Percentiles rank a stretch among this genome's conserved stretches.
Evolutionary conservation across 768 basidiomycete species (phyloP).

Genomic region (Kwoniella botswanensis): DNA sequence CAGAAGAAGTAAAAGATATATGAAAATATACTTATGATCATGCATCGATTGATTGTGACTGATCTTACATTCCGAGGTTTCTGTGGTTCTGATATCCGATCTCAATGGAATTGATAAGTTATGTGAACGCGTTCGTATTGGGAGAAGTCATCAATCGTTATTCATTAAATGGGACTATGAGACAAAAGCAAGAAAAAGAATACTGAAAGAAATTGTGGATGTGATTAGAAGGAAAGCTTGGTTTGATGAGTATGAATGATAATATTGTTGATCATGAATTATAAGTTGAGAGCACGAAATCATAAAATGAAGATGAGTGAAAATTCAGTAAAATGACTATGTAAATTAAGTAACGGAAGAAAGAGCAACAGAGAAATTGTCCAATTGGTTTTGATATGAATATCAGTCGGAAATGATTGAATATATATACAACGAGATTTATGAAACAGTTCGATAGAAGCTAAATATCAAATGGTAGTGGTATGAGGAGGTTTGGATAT

Average conservation of each 20-base stretch:
- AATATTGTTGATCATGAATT: background rate
- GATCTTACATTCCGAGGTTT: background rate
- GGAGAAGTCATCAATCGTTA: background rate
- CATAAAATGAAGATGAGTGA: background rate
- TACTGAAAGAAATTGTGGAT: background rate
- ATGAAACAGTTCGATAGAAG: background rate
- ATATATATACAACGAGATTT: background rate
- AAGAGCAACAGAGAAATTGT: background rate
- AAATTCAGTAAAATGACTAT: background rate
- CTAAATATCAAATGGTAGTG: background rate
- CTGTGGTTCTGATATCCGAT: too few relatives aligned
- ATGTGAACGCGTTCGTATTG: too few relatives aligned
- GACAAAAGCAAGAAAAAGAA: background rate
- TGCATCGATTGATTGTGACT: background rate
- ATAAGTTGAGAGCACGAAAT: background rate
- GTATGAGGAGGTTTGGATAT: constrained; percentile 30
- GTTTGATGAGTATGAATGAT: background rate
- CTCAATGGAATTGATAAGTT: too few relatives aligned
- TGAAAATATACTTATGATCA: constrained; percentile 2
- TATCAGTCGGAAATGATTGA: background rate
- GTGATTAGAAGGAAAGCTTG: background rate
- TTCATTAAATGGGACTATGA: background rate
- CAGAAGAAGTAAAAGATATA: constrained; percentile 2
- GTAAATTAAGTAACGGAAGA: background rate
- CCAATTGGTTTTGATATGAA: background rate